Evolutionary conservation across 768 basidiomycete genomes (phyloP), one percentile per base, ranked within the genome.

Genomic region (Cystofilobasidium ferigula): DNA sequence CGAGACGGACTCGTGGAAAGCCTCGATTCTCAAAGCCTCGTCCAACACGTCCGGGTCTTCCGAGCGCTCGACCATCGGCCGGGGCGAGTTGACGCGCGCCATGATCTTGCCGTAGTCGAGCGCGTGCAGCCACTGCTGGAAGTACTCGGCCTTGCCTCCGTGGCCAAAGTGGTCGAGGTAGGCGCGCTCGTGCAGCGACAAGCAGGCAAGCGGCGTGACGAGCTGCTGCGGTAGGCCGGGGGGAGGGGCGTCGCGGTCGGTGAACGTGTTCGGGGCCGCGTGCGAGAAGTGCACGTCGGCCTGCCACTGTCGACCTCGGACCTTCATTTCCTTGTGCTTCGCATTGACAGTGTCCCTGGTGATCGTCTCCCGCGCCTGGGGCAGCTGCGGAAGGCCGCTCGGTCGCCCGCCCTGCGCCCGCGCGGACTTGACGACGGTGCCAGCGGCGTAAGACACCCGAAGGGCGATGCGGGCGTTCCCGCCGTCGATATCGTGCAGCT

Each of bases 101-200:
- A 35, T 38, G 1, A 61, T 22, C 51, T 57, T 67, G 53, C 42
- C 47, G 48, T 51, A 67, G 58, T 67, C 64, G 38, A 67, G 45
- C 3, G 48, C 42, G 22, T 26, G 28, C 22, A 67, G 24, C 64
- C 64, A 67, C 34, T 35, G 43, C 38, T 30, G 48, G 10, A 51
- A 58, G 34, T 53, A 67, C 36, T 30, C 30, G 38, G 10, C 7
- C 59, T 35, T 32, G 28, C 48, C 51, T 1, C 24, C 30, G 40
- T 51, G 38, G 36, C 64, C 64, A n/a, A 36, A 59, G 34, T 42
- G 20, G 18, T 43, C 14, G 7, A 68, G 53, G 45, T 63, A 68
- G 0, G 48, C 22, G 26, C 61, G 53, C 57, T 68, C 67, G 57
- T 68, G 67, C 35, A 68, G 22, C 43, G 67, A 68, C 20, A 62